Base-by-base conservation (phyloP, 1,139 yeast genomes). In the Yamadazyma dushanensis region DNA sequence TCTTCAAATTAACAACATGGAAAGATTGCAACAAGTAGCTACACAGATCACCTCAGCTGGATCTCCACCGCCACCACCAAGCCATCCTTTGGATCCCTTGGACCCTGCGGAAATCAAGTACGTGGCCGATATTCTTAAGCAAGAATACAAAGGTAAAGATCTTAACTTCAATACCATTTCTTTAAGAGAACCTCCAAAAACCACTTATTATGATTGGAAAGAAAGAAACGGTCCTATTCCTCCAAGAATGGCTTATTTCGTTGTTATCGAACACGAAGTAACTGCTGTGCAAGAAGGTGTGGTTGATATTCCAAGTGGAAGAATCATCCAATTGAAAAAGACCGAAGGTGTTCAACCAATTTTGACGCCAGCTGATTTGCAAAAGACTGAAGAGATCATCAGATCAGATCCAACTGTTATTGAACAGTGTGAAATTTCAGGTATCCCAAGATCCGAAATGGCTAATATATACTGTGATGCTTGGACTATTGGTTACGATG, bases 401-500 rank as follows among this genome's bases (percentile, higher is more conserved):
- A 75, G 92, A 61, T 61, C 53, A 6, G 88, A 83, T 55, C 85
- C 89, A 23, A 65, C 63, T 26, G 92, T 84, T 44, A 80, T 82
- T 48, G 79, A 76, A 58, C 90, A 84, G 63, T 82, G 90, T 68
- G 76, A 67, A 35, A 55, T 82, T 41, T 76, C 83, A 29, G 92
- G 92, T 36, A 61, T 83, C 46, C 82, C 87, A 38, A 73, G 70
- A 27, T 61, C 60, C 34, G 83, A 82, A 30, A 83, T 84, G 86
- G 68, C 76, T 59, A 76, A 79, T 51, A 75, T 82, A 38, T 83
- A 81, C 69, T 83, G 92, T 66, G 94, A 84, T 54, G 90, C 83
- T 50, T 84, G 83, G 96, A 82, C 92, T 33, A 82, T 84, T 54
- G 92, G 92, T 40, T 83, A 79, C 56, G 94, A 84, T 56, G 92